Base-by-base conservation (phyloP, 1,284 basidiomycete species). In the Boletellus dicymbophilus region DNA sequence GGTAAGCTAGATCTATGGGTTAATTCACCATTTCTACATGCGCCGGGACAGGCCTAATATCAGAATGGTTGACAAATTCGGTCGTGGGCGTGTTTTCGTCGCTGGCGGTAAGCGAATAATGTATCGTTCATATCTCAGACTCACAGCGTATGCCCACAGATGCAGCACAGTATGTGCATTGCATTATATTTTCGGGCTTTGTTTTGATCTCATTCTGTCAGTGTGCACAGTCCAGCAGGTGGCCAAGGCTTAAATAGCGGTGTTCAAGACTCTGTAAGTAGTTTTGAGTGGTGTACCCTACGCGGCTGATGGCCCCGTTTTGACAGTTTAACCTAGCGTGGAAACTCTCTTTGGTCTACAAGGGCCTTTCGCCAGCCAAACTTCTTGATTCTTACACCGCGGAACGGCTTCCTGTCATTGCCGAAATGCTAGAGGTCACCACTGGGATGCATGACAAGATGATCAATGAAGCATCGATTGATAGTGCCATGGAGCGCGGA, bases 201-300 rank as follows among this genome's bases (percentile, higher is more conserved):
- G 6, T 16, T 11, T 37, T n/a, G 10, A 44, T 22, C 12, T 42
- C 7, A 25, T n/a, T 18, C 33, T 15, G n/a, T 15, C 23, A 49
- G 42, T 49, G 37, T 49, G 25, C 48, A 49, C 15, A 49, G 47
- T 22, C 27, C 40, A 11, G 37, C n/a, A 3, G 47, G 47, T 8
- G 73, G 75, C 6, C 75, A 78, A 49, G 76, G 74, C 13, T 54
- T 75, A 28, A 78, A 77, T 42, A 60, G 69, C 0, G 54, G 66
- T 21, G 58, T 75, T 11, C 73, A 75, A 50, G 74, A 77, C 53
- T 58, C 72, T 3, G 73, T 74, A 37, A 26, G 69, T 54, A 26
- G 20, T 25, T 11, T 9, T 9, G 6, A 21, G 0, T 30, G 31
- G 12, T 3, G 13, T 18, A 2, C n/a, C 25, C n/a, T 37, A 1